A percentile compares a stretch with the other conserved stretches of the same genome.
These are phyloP conservation scores for Ogataea populi-albae DNA, from an alignment of 805 yeast genomes.

Conservation along the genomic window DNA sequence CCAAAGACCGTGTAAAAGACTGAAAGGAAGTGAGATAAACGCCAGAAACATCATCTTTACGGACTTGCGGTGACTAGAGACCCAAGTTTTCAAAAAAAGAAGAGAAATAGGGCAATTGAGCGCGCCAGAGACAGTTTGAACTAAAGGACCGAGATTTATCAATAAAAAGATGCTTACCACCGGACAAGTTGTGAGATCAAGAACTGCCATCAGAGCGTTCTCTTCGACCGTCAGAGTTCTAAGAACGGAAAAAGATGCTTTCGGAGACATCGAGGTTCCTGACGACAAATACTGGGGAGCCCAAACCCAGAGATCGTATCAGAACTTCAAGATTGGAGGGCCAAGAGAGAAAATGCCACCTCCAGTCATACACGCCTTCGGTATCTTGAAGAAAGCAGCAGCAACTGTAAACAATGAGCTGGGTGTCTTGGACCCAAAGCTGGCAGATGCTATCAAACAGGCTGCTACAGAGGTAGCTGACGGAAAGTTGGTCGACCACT, in stretches of 20 bases:
- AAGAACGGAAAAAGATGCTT: conserved; percentile 91
- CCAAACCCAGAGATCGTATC: conserved; percentile 90
- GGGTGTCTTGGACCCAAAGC: conserved; percentile 80
- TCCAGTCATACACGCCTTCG: conserved; percentile 89
- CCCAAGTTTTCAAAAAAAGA: no score
- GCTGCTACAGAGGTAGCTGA: conserved; percentile 95
- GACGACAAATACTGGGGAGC: conserved; percentile 94
- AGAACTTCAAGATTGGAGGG: conserved; percentile 96
- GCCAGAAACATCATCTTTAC: no score
- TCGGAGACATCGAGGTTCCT: conserved; percentile 93
- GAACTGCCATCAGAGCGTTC: conserved; percentile 32
- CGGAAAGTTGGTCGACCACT: conserved; percentile 89
- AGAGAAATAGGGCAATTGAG: no score
- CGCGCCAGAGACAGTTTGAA: no score
- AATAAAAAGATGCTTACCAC: no score
- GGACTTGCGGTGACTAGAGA: no score
- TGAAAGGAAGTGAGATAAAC: no score
- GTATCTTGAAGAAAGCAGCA: conserved; percentile 89
- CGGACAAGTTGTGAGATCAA: no score
- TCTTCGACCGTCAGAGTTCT: conserved; percentile 28
- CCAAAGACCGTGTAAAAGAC: no score
- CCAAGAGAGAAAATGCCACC: conserved; percentile 85
- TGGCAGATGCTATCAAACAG: conserved; percentile 79
- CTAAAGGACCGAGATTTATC: no score
- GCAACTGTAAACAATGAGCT: conserved; percentile 83